Evolutionary conservation across 305 asterid species (phyloP).

Genomic region (Plantago lanceolata): DNA sequence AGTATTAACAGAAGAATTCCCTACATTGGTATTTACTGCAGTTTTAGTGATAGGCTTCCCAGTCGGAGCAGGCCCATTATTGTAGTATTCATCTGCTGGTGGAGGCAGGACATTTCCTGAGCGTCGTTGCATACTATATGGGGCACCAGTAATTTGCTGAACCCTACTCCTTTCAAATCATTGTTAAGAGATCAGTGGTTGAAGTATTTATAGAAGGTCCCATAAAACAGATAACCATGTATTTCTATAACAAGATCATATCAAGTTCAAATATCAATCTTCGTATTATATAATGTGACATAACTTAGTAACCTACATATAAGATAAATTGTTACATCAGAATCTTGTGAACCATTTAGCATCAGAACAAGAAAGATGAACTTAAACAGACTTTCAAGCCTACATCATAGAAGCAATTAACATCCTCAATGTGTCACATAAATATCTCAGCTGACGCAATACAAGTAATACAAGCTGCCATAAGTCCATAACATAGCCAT

Average conservation of each 20-base stretch:
- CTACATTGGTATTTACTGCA: constrained; percentile 58
- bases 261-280: constrained; percentile 3
- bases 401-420: neutral
- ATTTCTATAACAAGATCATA: constrained; percentile 6
- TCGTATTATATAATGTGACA: neutral
- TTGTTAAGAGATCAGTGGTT: constrained; percentile 33
- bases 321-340: too few relatives aligned
- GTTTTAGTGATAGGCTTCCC: constrained; percentile 51
- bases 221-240: constrained; percentile 1
- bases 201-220: constrained; percentile 16
- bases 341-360: neutral
- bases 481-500: neutral
- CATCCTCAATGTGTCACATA: too few relatives aligned
- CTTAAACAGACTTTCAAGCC: neutral
- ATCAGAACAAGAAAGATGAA: neutral
- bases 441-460: too few relatives aligned
- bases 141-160: constrained; percentile 64
- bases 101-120: constrained; percentile 84
- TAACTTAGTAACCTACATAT: too few relatives aligned
- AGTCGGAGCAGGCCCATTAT: constrained; percentile 45
- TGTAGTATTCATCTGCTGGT: constrained; percentile 73
- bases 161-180: constrained; percentile 66
- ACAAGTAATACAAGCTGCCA: too few relatives aligned
- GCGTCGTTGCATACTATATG: constrained; percentile 58
- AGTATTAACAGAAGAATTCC: constrained; percentile 28